Percentiles rank a stretch among this genome's conserved stretches.
Evolutionary conservation across 208 protist genomes (phyloP).

Genomic region (Trypanosoma mega): DNA sequence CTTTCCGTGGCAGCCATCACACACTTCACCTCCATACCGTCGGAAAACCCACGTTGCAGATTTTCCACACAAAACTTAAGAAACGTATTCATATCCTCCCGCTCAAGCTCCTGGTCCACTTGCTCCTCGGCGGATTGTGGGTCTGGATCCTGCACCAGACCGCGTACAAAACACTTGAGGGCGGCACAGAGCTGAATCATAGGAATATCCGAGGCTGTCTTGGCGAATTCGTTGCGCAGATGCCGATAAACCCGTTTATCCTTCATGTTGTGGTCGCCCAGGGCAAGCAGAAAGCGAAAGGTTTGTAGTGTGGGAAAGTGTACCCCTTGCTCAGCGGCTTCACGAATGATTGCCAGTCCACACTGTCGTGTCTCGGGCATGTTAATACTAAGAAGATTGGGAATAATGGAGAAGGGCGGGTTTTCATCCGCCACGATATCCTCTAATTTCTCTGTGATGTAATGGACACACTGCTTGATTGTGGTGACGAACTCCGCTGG

Average conservation of each 20-base stretch:
- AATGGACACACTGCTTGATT: constrained; percentile 24
- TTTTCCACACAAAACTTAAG: constrained; percentile 57
- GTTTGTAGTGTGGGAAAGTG: constrained; percentile 64
- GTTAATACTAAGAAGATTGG: constrained; percentile 37
- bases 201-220: constrained; percentile 69
- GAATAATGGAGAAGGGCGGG: constrained; percentile 47
- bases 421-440: constrained; percentile 39
- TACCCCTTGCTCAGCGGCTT: constrained; percentile 53
- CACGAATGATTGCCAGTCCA: constrained; percentile 51
- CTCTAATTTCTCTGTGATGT: constrained; percentile 32
- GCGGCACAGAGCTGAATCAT: constrained; percentile 77
- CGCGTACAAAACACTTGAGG: constrained; percentile 55
- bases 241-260: constrained; percentile 49
- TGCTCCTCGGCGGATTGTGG: constrained; percentile 20
- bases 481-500: constrained; percentile 17
- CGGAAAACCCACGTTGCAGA: constrained; percentile 38
- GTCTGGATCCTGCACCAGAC: constrained; percentile 22
- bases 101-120: constrained; percentile 26
- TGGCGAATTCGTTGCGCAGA: constrained; percentile 67
- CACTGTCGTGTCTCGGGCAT: constrained; percentile 34
- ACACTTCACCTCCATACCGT: constrained; percentile 47
- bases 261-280: constrained; percentile 54
- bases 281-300: constrained; percentile 68
- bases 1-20: constrained; percentile 43
- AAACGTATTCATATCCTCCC: constrained; percentile 40